Evolutionary conservation across 345 rosid species (phyloP), one percentile per base, ranked within the genome.

Genomic region (Murraya paniculata): DNA sequence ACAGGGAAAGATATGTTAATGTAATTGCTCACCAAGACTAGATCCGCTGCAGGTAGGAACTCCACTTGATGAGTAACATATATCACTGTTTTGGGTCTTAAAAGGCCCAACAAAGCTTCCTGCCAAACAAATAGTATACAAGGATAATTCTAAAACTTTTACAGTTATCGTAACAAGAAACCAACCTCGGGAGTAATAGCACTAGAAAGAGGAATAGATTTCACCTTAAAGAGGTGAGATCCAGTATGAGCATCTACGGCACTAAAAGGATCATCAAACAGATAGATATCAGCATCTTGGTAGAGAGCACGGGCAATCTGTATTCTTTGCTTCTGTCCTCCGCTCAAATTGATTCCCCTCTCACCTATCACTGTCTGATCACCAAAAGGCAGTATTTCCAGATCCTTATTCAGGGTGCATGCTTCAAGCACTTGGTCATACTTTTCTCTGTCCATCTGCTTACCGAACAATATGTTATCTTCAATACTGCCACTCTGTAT

Each of bases 261-360:
- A 76, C 95, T 95, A 67, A 95, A 95, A 68, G 98, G 98, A 80
- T 95, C 98, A 71, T 95, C 98, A 5, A 95, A 92, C 3, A 93
- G 84, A 70, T 93, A 95, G 73, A 93, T 89, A 85, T 93, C 95
- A 0, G 93, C 90, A 85, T 91, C 97, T 79, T 93, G 97, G 82
- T 95, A 93, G 24, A 95, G 86, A 25, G 98, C 98, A 0, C 97
- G 94, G 1, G 97, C 98, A 80, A 93, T 87, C 76, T 93, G 94
- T 74, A 93, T 83, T 77, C 98, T 78, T 80, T 90, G 97, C 86
- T 91, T 93, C 85, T 94, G 97, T 68, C 98, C 97, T 6, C 97
- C 98, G 50, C 97, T 94, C 83, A 92, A 60, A 87, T 91, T 94
- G 81, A 94, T 87, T 45, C 97, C 98, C 21, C 98, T 89, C 81